Evolutionary conservation across 2,329 filamentous ascomycete genomes (phyloP), one percentile per base, ranked within the genome.

Genomic region (Apiospora rasikravindrae): DNA sequence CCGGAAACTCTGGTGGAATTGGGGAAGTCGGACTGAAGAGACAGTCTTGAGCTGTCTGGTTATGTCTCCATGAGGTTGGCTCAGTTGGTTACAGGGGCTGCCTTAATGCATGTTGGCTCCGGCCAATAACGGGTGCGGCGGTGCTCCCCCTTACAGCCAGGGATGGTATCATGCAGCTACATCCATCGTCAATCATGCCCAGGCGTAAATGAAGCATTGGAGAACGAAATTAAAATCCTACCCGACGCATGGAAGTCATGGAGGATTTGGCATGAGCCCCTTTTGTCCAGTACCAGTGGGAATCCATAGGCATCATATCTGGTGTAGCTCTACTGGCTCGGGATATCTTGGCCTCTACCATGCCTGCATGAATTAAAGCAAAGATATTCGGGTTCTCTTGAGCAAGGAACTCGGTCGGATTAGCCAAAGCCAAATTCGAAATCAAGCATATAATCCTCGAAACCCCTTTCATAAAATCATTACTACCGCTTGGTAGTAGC

Each of bases 391-490:
- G 70, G 71, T 79, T 76, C 68, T 79, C 77, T 4, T 73, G 73
- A 4, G 78, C 75, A 8, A 78, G 45, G 71, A 74, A 78, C 71
- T 79, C 78, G 22, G 75, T 71, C n/a, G 78, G 70, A 69, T 78
- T 79, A 10, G 57, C 37, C 67, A 71, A 67, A 4, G 73, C 73
- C 13, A 74, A 47, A 47, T 76, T 76, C 2, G 75, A 71, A 10
- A 73, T 42, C 3, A 70, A 33, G 33, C 3, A 33, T 6, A 33
- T 33, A 37, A 7, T 7, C 5, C 5, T 37, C 4, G 33, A 37
- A 37, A 2, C 2, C 33, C 33, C 5, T 37, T 37, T 37, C 8
- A 5, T 37, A n/a, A n/a, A n/a, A n/a, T 37, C 33, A 6, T 37
- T 37, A 5, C 2, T 37, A 37, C 33, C 33, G 8, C 33, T 37